A percentile compares a stretch with the other conserved stretches of the same genome.
These are phyloP conservation scores for Agaricus subrufescens DNA, from an alignment of 768 basidiomycete species.

Conservation along the genomic window DNA sequence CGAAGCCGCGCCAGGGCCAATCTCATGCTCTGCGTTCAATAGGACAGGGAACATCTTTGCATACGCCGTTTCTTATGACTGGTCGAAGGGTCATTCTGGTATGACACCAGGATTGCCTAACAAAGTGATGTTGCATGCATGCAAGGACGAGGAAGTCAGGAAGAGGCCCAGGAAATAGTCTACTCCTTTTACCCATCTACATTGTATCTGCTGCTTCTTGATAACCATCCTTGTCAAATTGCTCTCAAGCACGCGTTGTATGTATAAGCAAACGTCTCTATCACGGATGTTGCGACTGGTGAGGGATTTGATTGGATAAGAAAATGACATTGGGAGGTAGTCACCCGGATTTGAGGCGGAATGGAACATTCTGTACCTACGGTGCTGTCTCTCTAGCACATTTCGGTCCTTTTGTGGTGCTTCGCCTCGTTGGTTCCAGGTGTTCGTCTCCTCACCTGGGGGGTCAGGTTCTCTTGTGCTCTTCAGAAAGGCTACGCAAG, in stretches of 20 bases:
- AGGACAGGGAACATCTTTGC: conserved; percentile 86
- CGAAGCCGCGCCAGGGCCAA: conserved; percentile 69
- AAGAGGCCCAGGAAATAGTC: conserved; percentile 47
- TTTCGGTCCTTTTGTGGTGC: no score
- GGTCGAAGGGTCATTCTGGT: conserved; percentile 89
- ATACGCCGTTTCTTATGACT: conserved; percentile 90
- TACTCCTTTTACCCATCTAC: conserved; percentile 1
- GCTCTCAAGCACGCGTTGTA: neutral
- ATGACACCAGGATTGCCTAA: conserved; percentile 69
- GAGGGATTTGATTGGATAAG: no score
- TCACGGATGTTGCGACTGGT: no score
- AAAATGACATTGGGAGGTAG: no score
- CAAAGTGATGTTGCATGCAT: conserved; percentile 80
- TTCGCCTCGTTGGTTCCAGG: no score
- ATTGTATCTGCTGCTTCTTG: conserved; percentile 3
- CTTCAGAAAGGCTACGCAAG: no score
- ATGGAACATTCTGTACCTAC: no score
- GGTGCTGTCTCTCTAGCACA: no score
- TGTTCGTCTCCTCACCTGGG: no score
- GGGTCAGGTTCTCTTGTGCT: no score
- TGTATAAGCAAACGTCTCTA: no score
- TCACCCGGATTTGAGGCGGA: no score
- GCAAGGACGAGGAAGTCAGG: conserved; percentile 85
- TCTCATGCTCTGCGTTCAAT: conserved; percentile 81
- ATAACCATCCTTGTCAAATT: conserved; percentile 7